Evolutionary conservation across 106 monocot genomes (phyloP), one percentile per base, ranked within the genome.

Genomic region (Gastrodia elata): DNA sequence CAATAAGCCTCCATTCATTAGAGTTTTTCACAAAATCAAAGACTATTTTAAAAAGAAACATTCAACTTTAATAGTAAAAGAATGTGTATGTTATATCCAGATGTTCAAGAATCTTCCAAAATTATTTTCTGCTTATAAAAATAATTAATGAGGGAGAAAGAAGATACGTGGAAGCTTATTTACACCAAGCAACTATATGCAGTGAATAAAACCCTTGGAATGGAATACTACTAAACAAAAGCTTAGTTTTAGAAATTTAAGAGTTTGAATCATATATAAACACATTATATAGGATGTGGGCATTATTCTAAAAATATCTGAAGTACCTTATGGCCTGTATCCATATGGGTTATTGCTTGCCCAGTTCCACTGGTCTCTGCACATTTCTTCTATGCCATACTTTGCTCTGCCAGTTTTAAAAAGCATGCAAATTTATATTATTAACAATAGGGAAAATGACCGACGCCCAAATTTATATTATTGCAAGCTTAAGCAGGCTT

Each of bases 281-380:
- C 20, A 22, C 20, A 52, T 52, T 22, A 22, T 5, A 2, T 4
- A n/a, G 8, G 16, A 20, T n/a, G 49, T n/a, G 20, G 3, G 20
- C 7, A 52, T 22, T 52, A 16, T 52, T 52, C 49, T 22, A 0
- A 52, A 22, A 4, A 1, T n/a, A 52, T 52, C 6, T 52, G 5
- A 52, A 52, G 52, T 52, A 52, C 52, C 52, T 65, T 68, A 37
- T 16, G 68, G 22, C 30, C 5, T 41, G 52, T 87, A 83, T 41
- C 86, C 86, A 38, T 78, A 75, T 0, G 86, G 86, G 43, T 83
- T 83, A 74, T 87, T 83, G 71, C 80, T 80, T 13, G 86, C 86
- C 86, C 86, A 87, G 40, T 81, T 87, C 86, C 86, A 87, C 32
- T 83, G 83, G 71, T 87, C 83, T 46, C 86, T 75, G 78, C 86